These are phyloP conservation scores for Fusarium sp. DNA, from an alignment of 2,329 filamentous ascomycete species.

Conservation along the genomic window DNA sequence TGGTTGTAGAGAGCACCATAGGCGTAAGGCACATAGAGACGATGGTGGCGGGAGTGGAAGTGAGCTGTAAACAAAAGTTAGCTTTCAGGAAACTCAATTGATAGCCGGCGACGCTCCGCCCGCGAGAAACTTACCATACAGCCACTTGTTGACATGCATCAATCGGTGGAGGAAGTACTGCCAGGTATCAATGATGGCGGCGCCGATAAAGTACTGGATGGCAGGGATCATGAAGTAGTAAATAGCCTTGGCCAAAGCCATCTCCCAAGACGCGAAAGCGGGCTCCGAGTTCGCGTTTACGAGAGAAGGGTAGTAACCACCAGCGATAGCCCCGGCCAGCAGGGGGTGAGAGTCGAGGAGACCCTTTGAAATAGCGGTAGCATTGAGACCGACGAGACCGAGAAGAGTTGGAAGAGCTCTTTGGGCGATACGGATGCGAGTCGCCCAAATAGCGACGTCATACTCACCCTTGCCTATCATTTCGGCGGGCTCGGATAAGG, in stretches of 20 bases:
- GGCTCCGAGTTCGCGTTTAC: conserved; percentile 71
- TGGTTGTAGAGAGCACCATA: conserved; percentile 98
- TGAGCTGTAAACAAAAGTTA: conserved; percentile 64
- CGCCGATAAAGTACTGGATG: conserved; percentile 79
- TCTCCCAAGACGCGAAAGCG: conserved; percentile 86
- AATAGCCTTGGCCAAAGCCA: conserved; percentile 76
- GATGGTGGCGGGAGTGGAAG: conserved; percentile 95
- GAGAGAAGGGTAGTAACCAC: conserved; percentile 82
- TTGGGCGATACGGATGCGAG: conserved; percentile 81
- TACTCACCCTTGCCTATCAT: conserved; percentile 83
- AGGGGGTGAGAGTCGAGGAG: conserved; percentile 77
- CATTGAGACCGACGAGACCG: conserved; percentile 79
- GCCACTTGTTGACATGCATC: conserved; percentile 98
- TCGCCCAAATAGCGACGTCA: conserved; percentile 91
- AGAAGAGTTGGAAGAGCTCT: conserved; percentile 79
- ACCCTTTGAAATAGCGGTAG: conserved; percentile 78
- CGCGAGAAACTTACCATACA: conserved; percentile 78
- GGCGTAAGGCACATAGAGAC: conserved; percentile 96
- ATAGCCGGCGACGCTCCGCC: neutral
- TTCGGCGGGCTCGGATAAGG: conserved; percentile 77
- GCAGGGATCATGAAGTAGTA: conserved; percentile 83
- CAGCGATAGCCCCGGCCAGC: conserved; percentile 79
- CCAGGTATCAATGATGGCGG: conserved; percentile 90
- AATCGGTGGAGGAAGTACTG: conserved; percentile 96
- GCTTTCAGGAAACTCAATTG: neutral